Evolutionary conservation across 2,329 filamentous ascomycete genomes (phyloP).

Genomic region (Pestalotiopsis sp.): DNA sequence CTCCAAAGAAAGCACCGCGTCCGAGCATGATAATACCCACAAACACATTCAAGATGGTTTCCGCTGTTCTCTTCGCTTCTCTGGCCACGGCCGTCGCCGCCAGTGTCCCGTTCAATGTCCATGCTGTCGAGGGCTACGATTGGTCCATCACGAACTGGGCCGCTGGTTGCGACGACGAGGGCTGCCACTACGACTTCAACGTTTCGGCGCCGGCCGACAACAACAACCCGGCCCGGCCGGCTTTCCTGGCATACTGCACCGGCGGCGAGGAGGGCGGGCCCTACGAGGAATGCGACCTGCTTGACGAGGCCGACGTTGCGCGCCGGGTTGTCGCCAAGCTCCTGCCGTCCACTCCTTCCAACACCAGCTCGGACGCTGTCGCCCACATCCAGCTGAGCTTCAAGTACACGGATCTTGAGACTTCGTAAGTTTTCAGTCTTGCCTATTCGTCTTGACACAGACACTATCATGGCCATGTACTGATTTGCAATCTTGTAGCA

Average conservation of each 20-base stretch:
- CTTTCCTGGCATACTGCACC: conserved; percentile 32
- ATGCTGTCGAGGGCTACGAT: conserved; percentile 22
- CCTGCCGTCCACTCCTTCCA: conserved; percentile 19
- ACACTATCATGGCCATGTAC: neutral
- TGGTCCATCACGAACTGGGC: conserved; percentile 31
- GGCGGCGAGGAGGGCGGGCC: conserved; percentile 27
- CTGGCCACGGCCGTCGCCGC: conserved; percentile 21
- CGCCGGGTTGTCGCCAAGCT: conserved; percentile 31
- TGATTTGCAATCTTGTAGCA: conserved; percentile 13
- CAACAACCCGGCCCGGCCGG: conserved; percentile 26
- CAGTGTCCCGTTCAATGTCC: conserved; percentile 21
- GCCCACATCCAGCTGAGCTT: conserved; percentile 32
- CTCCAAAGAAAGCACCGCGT: neutral
- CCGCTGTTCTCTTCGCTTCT: conserved; percentile 22
- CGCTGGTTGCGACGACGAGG: conserved; percentile 18
- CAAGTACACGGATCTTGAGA: conserved; percentile 28
- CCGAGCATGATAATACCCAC: neutral
- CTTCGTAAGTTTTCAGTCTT: conserved; percentile 20
- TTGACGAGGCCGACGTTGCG: conserved; percentile 22
- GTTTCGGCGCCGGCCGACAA: conserved; percentile 29
- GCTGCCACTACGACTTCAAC: conserved; percentile 33
- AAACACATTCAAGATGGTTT: conserved; percentile 25
- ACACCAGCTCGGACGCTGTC: conserved; percentile 17
- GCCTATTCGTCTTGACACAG: neutral
- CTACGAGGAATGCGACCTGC: conserved; percentile 26